phyloP scores from a whole-genome alignment of 345 rosid genomes.

The Heritiera fomes region DNA sequence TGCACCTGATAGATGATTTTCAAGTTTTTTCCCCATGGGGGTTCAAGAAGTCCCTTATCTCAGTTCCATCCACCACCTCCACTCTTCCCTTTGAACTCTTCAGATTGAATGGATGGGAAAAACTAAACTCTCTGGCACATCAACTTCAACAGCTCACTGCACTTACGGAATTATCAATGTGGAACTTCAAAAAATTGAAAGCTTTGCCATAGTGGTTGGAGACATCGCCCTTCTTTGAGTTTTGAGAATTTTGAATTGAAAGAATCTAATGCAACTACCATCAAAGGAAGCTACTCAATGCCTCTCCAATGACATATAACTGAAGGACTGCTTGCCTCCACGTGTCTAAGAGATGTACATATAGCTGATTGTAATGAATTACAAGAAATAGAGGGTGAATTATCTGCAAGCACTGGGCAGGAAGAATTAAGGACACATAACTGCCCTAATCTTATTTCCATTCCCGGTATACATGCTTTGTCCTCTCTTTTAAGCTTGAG shows the following conservation, averaged over 20 bases:
- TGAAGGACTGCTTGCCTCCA: too few relatives aligned
- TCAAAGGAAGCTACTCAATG: not conserved
- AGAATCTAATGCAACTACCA: not conserved
- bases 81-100: not conserved
- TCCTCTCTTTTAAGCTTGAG: too few relatives aligned
- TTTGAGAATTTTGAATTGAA: not conserved
- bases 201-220: not conserved
- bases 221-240: too few relatives aligned
- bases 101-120: not conserved
- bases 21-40: too few relatives aligned
- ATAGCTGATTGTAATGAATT: too few relatives aligned
- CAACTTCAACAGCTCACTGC: conserved; percentile 7
- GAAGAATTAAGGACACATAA: too few relatives aligned
- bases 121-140: not conserved
- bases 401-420: too few relatives aligned
- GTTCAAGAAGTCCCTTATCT: not conserved
- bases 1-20: not conserved
- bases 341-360: too few relatives aligned
- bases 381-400: too few relatives aligned
- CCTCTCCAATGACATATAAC: not conserved
- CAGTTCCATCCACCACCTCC: not conserved
- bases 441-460: too few relatives aligned
- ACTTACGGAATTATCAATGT: not conserved
- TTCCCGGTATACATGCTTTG: too few relatives aligned
- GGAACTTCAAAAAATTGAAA: not conserved